Evolutionary conservation across 2,329 filamentous ascomycete genomes (phyloP).

Genomic region (Colletotrichum cuscutae): DNA sequence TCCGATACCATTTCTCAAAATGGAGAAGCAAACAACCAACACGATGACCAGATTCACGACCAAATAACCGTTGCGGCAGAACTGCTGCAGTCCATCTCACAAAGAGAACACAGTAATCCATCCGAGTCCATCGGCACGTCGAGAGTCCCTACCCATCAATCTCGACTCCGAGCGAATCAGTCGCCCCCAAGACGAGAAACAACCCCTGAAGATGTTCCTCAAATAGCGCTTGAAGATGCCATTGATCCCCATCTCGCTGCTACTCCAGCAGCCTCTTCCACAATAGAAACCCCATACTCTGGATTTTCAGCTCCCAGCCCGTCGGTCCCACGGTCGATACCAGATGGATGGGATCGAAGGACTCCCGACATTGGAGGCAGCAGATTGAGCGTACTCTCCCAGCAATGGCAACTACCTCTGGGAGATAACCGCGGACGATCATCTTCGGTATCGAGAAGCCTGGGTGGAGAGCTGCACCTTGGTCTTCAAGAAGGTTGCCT

Average conservation of each 20-base stretch:
- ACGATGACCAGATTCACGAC: neutral
- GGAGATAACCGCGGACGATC: neutral
- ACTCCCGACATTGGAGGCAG: neutral
- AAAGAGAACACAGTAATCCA: neutral
- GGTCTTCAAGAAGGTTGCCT: constrained; percentile 12
- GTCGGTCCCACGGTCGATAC: constrained; percentile 3
- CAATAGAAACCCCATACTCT: neutral
- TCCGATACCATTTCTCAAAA: neutral
- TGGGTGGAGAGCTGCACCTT: neutral
- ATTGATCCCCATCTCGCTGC: neutral
- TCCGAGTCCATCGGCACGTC: neutral
- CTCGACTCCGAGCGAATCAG: too few species aligned
- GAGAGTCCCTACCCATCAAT: neutral
- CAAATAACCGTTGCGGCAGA: neutral
- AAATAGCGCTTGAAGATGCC: neutral
- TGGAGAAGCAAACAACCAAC: neutral
- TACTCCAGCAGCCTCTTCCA: neutral
- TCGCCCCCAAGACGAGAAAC: neutral
- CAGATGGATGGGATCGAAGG: constrained; percentile 12
- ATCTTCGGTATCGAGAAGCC: neutral
- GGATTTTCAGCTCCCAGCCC: neutral
- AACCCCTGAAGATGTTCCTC: neutral
- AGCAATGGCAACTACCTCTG: neutral
- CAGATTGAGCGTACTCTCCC: neutral
- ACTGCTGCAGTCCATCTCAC: neutral